Conservation (phyloP, 306 rosid species). For the Begonia peltatifolia region DNA sequence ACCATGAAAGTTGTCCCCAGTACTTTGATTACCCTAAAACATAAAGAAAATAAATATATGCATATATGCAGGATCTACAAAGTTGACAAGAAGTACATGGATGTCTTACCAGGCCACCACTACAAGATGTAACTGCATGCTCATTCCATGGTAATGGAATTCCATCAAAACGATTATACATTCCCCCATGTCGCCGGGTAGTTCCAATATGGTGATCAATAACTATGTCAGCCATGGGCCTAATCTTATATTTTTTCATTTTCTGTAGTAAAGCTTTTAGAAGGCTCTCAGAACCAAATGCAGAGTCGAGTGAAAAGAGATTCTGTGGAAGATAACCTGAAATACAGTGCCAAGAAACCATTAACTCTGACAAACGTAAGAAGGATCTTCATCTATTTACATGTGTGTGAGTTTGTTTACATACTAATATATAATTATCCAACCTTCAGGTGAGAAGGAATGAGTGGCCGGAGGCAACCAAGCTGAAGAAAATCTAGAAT, state of each 20-base stretch:
- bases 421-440: background rate
- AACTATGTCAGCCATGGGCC: slow-evolving; percentile 81
- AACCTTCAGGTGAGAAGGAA: slow-evolving; percentile 69
- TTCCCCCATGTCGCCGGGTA: slow-evolving; percentile 64
- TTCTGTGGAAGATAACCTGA: slow-evolving; percentile 87
- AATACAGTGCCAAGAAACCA: too few relatives aligned
- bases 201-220: slow-evolving; percentile 87
- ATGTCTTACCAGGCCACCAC: slow-evolving; percentile 68
- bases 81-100: background rate
- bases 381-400: too few relatives aligned
- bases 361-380: too few relatives aligned
- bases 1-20: slow-evolving; percentile 72
- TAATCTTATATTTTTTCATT: slow-evolving; percentile 53
- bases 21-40: slow-evolving; percentile 55
- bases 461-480: slow-evolving; percentile 91
- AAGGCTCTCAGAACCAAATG: slow-evolving; percentile 70
- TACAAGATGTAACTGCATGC: slow-evolving; percentile 68
- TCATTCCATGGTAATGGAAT: slow-evolving; percentile 72
- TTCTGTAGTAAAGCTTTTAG: slow-evolving; percentile 60
- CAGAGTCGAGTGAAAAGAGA: slow-evolving; percentile 53
- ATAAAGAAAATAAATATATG: background rate
- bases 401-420: too few relatives aligned
- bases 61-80: background rate
- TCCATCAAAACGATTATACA: slow-evolving; percentile 78
- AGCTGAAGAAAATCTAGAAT: slow-evolving; percentile 69